Evolutionary conservation across 768 basidiomycete species (phyloP).

Genomic region (Lactarius sp.): DNA sequence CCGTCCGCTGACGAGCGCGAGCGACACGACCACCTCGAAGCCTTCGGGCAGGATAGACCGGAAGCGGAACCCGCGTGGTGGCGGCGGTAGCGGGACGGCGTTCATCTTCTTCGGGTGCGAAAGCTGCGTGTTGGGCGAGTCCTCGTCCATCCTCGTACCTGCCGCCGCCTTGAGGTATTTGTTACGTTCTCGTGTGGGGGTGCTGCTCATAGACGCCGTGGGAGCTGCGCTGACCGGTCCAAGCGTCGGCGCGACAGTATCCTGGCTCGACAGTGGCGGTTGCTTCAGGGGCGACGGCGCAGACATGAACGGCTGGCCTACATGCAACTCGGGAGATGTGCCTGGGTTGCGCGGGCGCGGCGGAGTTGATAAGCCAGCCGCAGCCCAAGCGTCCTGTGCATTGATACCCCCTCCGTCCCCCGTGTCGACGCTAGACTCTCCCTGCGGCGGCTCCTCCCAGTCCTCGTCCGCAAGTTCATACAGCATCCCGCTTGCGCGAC

Average conservation of each 20-base stretch:
- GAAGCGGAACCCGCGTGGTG: conserved; percentile 68
- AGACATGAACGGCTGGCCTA: conserved; percentile 30
- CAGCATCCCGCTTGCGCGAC: conserved; percentile 65
- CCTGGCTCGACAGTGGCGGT: conserved; percentile 31
- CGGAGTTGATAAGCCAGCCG: conserved; percentile 10
- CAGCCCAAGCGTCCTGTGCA: conserved; percentile 16
- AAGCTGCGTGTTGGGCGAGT: conserved; percentile 28
- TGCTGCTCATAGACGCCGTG: conserved; percentile 24
- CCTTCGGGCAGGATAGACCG: conserved; percentile 58
- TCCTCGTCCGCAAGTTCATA: conserved; percentile 76
- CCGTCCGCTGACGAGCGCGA: conserved; percentile 69
- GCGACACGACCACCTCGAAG: conserved; percentile 59
- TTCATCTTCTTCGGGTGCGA: conserved; percentile 35
- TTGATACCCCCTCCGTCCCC: conserved; percentile 33
- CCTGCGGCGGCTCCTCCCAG: conserved; percentile 44
- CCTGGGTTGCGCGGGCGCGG: conserved; percentile 10
- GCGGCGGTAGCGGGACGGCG: conserved; percentile 47
- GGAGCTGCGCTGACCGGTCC: background rate
- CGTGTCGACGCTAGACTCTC: conserved; percentile 21
- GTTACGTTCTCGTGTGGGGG: background rate
- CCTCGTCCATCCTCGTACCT: conserved; percentile 27
- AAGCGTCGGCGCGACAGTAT: conserved; percentile 20
- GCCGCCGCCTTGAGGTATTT: conserved; percentile 11
- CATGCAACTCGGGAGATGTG: conserved; percentile 13
- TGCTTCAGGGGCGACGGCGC: conserved; percentile 35